These are phyloP conservation scores for Aspergillus brasiliensis DNA, from an alignment of 2,329 filamentous ascomycete genomes.

Conservation along the genomic window DNA sequence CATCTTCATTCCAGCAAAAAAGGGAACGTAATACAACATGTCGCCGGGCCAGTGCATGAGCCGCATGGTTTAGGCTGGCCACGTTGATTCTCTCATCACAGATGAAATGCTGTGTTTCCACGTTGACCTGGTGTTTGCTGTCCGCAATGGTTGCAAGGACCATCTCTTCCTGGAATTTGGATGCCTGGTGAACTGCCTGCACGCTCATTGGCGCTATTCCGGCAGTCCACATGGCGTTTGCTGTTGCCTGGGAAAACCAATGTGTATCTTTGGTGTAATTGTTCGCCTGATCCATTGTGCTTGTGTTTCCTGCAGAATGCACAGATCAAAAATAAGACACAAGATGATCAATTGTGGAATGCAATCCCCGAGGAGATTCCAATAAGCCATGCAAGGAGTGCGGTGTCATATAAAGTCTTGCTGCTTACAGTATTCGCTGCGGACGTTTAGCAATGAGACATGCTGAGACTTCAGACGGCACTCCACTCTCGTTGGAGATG, in stretches of 20 bases:
- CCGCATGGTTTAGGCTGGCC: background rate
- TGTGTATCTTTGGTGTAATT: background rate
- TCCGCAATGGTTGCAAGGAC: conserved; percentile 5
- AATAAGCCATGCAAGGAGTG: background rate
- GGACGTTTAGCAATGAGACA: background rate
- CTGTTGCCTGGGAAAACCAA: background rate
- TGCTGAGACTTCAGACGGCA: background rate
- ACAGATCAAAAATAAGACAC: background rate
- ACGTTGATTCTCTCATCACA: background rate
- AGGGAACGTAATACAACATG: conserved; percentile 5
- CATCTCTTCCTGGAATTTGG: conserved; percentile 9
- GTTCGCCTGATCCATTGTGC: background rate
- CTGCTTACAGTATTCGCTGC: background rate
- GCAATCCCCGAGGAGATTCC: background rate
- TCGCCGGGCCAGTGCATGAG: conserved; percentile 1
- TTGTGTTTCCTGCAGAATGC: background rate
- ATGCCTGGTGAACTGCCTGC: background rate
- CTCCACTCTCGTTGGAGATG: background rate
- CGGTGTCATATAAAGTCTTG: background rate
- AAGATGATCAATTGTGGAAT: too few relatives aligned
- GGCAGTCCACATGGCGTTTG: background rate
- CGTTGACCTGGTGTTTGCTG: background rate
- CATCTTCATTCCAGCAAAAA: background rate
- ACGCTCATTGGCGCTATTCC: background rate
- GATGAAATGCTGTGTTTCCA: conserved; percentile 10